These are phyloP conservation scores for Evernia prunastri DNA, from an alignment of 495 filamentous ascomycete genomes.

Conservation along the genomic window DNA sequence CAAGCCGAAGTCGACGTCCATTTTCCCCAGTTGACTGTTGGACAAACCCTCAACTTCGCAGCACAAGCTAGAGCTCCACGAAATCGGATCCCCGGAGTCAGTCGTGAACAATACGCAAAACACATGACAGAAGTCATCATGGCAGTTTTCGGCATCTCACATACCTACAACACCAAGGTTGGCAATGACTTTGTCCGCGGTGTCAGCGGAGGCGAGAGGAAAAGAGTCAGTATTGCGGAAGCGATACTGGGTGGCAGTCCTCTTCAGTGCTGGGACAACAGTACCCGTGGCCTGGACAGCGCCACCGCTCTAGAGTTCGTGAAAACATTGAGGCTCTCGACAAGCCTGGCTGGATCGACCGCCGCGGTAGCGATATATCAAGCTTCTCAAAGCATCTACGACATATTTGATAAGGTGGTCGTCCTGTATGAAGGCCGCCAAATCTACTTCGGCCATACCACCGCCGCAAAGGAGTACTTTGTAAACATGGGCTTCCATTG, in stretches of 20 bases:
- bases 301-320: conserved; percentile 78
- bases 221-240: conserved; percentile 78
- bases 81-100: conserved; percentile 54
- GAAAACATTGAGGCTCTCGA: conserved; percentile 58
- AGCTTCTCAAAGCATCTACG: conserved; percentile 68
- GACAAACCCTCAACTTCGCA: conserved; percentile 74
- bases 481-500: conserved; percentile 69
- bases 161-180: conserved; percentile 69
- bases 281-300: conserved; percentile 72
- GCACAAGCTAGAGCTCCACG: conserved; percentile 59
- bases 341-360: conserved; percentile 58
- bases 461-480: conserved; percentile 62
- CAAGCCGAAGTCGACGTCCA: conserved; percentile 75
- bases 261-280: conserved; percentile 82
- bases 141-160: conserved; percentile 69
- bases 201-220: conserved; percentile 75
- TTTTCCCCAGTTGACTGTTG: conserved; percentile 75
- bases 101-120: conserved; percentile 50
- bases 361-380: conserved; percentile 81
- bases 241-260: conserved; percentile 56
- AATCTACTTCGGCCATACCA: conserved; percentile 67
- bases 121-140: conserved; percentile 71
- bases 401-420: conserved; percentile 70
- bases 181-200: conserved; percentile 77
- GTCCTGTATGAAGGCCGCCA: conserved; percentile 78